Base-by-base conservation (phyloP, 2,329 filamentous ascomycete genomes). In the Cladosporium sp. region DNA sequence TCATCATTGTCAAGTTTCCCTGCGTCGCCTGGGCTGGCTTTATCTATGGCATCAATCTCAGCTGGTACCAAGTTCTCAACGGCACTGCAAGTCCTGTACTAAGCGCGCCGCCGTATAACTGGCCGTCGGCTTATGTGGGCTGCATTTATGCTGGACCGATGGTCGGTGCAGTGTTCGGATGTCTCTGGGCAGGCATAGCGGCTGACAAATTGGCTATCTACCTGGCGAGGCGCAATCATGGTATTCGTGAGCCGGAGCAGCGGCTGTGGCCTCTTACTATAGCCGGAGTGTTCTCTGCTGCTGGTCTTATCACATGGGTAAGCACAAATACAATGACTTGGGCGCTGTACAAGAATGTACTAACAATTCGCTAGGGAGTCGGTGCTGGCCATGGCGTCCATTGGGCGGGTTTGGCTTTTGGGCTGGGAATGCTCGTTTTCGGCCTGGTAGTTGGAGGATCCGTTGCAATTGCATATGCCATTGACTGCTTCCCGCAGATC, bases 101-200 rank as follows among this genome's bases (percentile, higher is more conserved):
- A 6, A 67, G 65, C 19, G 61, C 50, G 1, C 48, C 65, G 5
- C 72, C 71, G 1, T 77, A 76, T 63, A 71, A 70, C 59, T 72
- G 71, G 53, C 61, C 65, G 1, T 59, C 70, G 20, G 66, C 67
- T 2, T 66, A 69, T 58, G 68, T 82, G 3, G 81, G 80, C 1
- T 78, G 84, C 0, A 81, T 77, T 3, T 65, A 83, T 1, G 79
- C 82, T 47, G 80, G 82, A 5, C 80, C 80, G 6, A 67, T 82
- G 28, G 19, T 56, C 7, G 52, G 52, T 4, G 52, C 44, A 17
- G 52, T 37, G 8, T 45, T 81, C 63, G 82, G 82, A 36, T 57
- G 52, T 19, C n/a, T 39, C 9, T 56, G 44, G 40, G 34, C 40
- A 4, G 68, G 63, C 22, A 69, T 74, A 62, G 70, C 74, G 24